A percentile compares a stretch with the other conserved stretches of the same genome.
phyloP scores from a whole-genome alignment of 2,329 filamentous ascomycete genomes.

The Ceratocystis destructans region DNA sequence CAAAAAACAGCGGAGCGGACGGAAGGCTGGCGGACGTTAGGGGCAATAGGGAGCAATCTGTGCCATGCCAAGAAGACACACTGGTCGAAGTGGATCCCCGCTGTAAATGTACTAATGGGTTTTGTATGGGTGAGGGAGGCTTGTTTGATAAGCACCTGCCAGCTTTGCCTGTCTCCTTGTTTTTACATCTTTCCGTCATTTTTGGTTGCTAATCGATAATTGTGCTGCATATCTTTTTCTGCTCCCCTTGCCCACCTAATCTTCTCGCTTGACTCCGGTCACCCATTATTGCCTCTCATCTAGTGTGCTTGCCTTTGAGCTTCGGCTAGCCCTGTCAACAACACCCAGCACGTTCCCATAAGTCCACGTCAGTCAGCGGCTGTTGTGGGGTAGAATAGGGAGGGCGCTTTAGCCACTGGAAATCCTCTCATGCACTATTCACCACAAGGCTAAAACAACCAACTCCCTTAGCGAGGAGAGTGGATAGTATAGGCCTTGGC shows the following conservation, averaged over 20 bases:
- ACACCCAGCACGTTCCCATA: background rate
- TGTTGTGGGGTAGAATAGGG: background rate
- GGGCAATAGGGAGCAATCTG: background rate
- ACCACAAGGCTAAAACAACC: too few relatives aligned
- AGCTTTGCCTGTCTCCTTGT: background rate
- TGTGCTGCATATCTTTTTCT: background rate
- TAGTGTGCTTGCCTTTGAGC: background rate
- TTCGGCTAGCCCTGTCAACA: background rate
- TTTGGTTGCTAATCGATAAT: background rate
- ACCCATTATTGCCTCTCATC: background rate
- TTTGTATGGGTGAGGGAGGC: background rate
- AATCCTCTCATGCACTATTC: background rate
- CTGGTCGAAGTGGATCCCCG: background rate
- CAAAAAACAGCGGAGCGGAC: background rate
- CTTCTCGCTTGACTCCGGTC: too few relatives aligned
- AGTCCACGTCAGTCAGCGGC: background rate
- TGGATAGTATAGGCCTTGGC: too few relatives aligned
- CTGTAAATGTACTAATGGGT: background rate
- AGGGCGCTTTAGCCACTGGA: background rate
- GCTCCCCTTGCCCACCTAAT: too few relatives aligned
- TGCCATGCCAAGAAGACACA: background rate
- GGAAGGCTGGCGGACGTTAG: background rate
- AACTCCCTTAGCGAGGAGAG: too few relatives aligned
- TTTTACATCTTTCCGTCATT: background rate
- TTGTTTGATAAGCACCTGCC: background rate